These are phyloP conservation scores for Aspergillus luchuensis DNA, from an alignment of 2,329 filamentous ascomycete genomes.

Conservation along the genomic window DNA sequence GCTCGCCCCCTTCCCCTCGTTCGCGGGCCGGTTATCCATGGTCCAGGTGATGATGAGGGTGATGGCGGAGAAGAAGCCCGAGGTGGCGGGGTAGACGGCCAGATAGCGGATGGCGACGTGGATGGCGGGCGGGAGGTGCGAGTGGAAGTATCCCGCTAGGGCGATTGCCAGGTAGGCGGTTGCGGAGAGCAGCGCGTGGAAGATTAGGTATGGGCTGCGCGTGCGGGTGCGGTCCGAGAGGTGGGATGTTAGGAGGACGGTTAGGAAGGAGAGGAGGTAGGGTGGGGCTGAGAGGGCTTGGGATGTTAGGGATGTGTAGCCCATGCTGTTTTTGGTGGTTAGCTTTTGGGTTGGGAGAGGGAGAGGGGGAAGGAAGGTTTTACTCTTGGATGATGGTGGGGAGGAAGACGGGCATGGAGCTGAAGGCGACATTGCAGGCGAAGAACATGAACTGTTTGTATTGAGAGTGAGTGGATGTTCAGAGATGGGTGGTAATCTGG, in stretches of 20 bases:
- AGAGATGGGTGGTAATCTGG: too few relatives aligned
- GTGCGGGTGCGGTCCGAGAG: constrained; percentile 67
- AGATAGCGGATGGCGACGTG: constrained; percentile 62
- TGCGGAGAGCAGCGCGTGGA: constrained; percentile 70
- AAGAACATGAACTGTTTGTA: constrained; percentile 70
- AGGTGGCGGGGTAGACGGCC: constrained; percentile 74
- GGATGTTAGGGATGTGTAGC: constrained; percentile 65
- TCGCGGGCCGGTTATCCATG: constrained; percentile 77
- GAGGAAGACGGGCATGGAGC: constrained; percentile 82
- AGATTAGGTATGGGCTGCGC: constrained; percentile 67
- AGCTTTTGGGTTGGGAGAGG: not conserved
- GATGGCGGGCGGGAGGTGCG: constrained; percentile 32
- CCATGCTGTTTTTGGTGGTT: constrained; percentile 56
- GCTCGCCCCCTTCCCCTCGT: constrained; percentile 70
- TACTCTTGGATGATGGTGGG: constrained; percentile 72
- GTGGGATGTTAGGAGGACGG: constrained; percentile 71
- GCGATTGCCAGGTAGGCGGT: constrained; percentile 64
- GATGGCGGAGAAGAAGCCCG: constrained; percentile 82
- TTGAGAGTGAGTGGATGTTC: not conserved
- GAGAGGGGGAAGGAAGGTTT: constrained; percentile 12
- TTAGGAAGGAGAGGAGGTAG: constrained; percentile 72
- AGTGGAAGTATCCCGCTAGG: constrained; percentile 51
- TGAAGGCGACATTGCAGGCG: constrained; percentile 83
- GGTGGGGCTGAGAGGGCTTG: constrained; percentile 82
- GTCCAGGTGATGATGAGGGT: constrained; percentile 86